These are phyloP conservation scores for Limnomonas spitsbergensis DNA, from an alignment of 139 green algal genomes.

Conservation along the genomic window DNA sequence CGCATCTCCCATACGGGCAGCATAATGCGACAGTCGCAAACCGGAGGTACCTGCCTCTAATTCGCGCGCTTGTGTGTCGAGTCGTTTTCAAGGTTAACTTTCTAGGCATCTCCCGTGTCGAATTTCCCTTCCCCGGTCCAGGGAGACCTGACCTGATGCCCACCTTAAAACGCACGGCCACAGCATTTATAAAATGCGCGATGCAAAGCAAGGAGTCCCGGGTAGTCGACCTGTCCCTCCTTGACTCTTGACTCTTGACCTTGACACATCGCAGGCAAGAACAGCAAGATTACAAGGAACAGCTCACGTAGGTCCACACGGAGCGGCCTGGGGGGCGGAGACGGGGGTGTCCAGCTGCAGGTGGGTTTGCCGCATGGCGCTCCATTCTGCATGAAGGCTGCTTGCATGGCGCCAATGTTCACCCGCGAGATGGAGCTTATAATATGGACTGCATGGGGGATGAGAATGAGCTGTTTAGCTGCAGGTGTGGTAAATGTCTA, in stretches of 20 bases:
- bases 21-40: background rate
- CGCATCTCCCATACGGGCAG: background rate
- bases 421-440: background rate
- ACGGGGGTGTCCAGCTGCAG: background rate
- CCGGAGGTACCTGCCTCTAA: too few relatives aligned
- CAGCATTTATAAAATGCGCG: background rate
- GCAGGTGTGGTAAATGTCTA: background rate
- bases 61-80: too few relatives aligned
- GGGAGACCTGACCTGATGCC: too few relatives aligned
- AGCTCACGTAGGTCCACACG: constrained; percentile 1
- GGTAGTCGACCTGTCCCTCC: too few relatives aligned
- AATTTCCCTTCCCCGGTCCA: background rate
- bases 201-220: too few relatives aligned
- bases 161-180: too few relatives aligned
- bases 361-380: background rate
- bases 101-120: background rate
- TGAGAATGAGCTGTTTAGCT: background rate
- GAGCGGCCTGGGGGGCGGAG: background rate
- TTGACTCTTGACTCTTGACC: background rate
- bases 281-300: background rate
- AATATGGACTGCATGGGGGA: background rate
- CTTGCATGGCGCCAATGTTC: too few relatives aligned
- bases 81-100: background rate
- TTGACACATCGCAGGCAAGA: background rate
- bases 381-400: too few relatives aligned